Evolutionary conservation across 371 early-diverging fungal genomes (phyloP).

Genomic region (Rhizopus stolonifer): DNA sequence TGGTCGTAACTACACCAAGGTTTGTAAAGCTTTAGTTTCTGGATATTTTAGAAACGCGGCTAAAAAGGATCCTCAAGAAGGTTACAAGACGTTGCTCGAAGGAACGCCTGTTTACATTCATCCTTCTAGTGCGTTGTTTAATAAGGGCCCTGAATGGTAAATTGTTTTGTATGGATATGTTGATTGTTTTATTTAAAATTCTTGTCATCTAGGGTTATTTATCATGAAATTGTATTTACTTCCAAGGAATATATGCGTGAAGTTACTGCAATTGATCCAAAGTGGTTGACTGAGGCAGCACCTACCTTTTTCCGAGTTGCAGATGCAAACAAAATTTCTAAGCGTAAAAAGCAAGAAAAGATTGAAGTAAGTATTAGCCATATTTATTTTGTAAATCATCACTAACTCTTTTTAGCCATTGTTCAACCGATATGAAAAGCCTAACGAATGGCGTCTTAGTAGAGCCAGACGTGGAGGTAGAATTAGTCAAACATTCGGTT

Average conservation of each 20-base stretch:
- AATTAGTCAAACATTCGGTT: constrained; percentile 79
- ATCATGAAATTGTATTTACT: constrained; percentile 96
- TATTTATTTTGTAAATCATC: no score
- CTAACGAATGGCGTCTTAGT: constrained; percentile 87
- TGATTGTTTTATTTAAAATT: neutral
- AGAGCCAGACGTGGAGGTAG: constrained; percentile 72
- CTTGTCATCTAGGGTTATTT: constrained; percentile 76
- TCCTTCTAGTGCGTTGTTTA: constrained; percentile 92
- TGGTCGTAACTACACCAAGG: constrained; percentile 88
- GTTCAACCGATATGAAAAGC: constrained; percentile 89
- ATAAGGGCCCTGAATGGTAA: constrained; percentile 93
- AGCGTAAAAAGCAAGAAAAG: constrained; percentile 91
- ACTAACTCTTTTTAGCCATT: constrained; percentile 61
- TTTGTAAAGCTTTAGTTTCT: constrained; percentile 85
- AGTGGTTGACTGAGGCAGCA: constrained; percentile 96
- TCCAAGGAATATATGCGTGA: constrained; percentile 98
- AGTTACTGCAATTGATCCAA: constrained; percentile 93
- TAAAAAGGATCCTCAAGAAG: constrained; percentile 96
- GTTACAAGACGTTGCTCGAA: constrained; percentile 95
- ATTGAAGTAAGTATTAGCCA: constrained; percentile 55
- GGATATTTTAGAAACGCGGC: constrained; percentile 97
- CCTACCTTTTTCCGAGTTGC: constrained; percentile 95
- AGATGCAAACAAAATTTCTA: constrained; percentile 89
- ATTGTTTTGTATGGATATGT: neutral
- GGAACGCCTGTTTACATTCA: constrained; percentile 97